These are phyloP conservation scores for Cyclotella kingstonii DNA, from an alignment of 108 stramenopile species.

Conservation along the genomic window DNA sequence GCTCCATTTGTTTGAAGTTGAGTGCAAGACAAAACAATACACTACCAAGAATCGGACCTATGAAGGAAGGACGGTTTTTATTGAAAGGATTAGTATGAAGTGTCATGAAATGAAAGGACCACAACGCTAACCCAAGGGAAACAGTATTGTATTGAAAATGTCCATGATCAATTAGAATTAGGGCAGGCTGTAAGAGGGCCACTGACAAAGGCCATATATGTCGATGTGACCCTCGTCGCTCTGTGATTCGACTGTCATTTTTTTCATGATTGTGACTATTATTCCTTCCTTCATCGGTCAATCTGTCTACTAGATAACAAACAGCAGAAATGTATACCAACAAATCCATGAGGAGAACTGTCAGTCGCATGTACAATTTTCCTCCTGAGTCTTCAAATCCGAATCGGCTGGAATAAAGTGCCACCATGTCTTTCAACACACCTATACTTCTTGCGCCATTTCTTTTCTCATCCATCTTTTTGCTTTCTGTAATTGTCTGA, in stretches of 20 bases:
- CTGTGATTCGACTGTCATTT: too few species aligned
- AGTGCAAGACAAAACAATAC: conserved; percentile 82
- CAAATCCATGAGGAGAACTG: conserved; percentile 69
- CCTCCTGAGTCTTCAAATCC: conserved; percentile 79
- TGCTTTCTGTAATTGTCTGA: not conserved
- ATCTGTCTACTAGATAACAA: conserved; percentile 25
- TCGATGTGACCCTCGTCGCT: too few species aligned
- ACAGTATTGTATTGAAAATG: conserved; percentile 97
- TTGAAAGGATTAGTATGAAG: conserved; percentile 11
- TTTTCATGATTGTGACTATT: too few species aligned
- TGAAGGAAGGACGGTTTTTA: conserved; percentile 15
- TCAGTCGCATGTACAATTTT: conserved; percentile 80
- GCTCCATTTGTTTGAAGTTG: conserved; percentile 96
- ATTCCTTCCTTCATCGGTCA: too few species aligned
- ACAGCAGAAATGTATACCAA: conserved; percentile 59
- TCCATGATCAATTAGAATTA: conserved; percentile 92
- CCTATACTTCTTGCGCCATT: conserved; percentile 15
- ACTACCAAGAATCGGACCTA: conserved; percentile 57
- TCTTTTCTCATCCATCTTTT: not conserved
- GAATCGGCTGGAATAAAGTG: conserved; percentile 62
- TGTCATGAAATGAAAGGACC: conserved; percentile 64
- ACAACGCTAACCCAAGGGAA: conserved; percentile 81
- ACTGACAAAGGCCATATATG: conserved; percentile 16
- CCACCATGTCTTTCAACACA: conserved; percentile 38
- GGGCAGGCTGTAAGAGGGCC: conserved; percentile 71